These are phyloP conservation scores for Arxiozyma slooffiae DNA, from an alignment of 1,139 yeast genomes.

Conservation along the genomic window DNA sequence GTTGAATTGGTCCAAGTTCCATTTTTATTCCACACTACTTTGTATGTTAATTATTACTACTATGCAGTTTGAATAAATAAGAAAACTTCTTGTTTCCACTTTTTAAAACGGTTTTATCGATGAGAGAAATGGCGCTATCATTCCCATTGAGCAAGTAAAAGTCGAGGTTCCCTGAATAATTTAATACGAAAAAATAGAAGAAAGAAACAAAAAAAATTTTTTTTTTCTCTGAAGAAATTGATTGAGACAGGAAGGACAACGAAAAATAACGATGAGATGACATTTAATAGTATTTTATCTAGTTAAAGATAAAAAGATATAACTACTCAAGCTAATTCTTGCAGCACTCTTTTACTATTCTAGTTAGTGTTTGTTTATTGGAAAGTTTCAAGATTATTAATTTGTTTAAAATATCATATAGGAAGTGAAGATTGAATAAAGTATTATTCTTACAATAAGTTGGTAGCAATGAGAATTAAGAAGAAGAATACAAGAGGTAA, in stretches of 20 bases:
- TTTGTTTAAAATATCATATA: not conserved
- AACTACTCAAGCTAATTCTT: not conserved
- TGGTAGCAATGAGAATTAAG: constrained; percentile 40
- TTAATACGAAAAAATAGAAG: not conserved
- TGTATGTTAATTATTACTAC: not conserved
- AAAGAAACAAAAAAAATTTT: constrained; percentile 3
- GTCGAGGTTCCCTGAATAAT: not conserved
- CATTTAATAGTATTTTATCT: constrained; percentile 12
- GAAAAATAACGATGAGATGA: constrained; percentile 16
- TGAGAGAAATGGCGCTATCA: not conserved
- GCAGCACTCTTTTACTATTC: not conserved
- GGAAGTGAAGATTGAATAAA: not conserved
- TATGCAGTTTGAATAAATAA: not conserved
- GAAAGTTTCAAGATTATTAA: not conserved
- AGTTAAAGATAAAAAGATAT: too few relatives aligned
- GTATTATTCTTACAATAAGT: not conserved
- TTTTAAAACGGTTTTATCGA: not conserved
- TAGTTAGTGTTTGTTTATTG: not conserved
- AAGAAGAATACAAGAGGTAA: constrained; percentile 83
- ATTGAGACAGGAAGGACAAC: not conserved
- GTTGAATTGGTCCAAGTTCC: not conserved
- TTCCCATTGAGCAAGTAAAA: not conserved
- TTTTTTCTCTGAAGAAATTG: not conserved
- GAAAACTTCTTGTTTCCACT: too few relatives aligned
- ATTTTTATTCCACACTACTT: too few relatives aligned